Evolutionary conservation across 352 stramenopile species (phyloP), one percentile per base, ranked within the genome.

Genomic region (Pythium guiyangense): DNA sequence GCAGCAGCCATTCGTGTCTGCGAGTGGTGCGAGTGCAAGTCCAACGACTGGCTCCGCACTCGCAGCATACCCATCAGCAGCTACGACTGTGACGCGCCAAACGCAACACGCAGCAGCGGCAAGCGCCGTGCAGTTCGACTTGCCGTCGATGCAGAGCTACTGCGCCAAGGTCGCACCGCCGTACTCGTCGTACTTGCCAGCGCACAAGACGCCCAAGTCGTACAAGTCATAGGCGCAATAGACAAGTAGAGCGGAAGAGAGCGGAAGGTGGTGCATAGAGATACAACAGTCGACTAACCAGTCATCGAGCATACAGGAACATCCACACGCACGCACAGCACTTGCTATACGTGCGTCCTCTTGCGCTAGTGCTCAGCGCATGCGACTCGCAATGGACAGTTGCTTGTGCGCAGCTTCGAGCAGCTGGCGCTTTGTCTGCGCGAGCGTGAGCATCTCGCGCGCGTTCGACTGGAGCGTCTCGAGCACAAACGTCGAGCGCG

Each of bases 71-170:
- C 5, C 31, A 12, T 14, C 10, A 11, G 31, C 31, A 12, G 5
- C 31, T 10, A 14, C 31, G 0, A 12, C 5, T 37, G 0, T 37
- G 2, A 10, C 0, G 31, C 31, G 31, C 8, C 31, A 37, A 12
- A 6, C 0, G 31, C 40, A 40, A 27, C 40, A 17, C 11, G 37
- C 43, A 34, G 9, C 34, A 66, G 42, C n/a, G 26, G 6, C 42
- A 54, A 10, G 62, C 6, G 56, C 63, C 18, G 34, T 76, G 26
- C 57, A 47, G 27, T 69, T 72, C 44, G 76, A 89, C 46, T 59
- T 90, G 29, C 79, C 82, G 20, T 90, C 79, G 57, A 90, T 90
- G 82, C 67, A 87, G 59, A 70, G 56, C 6, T 90, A 89, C 60
- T 83, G 70, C 57, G 70, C 70, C 5, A 68, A 70, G 17, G 77